Conservation (phyloP, 768 basidiomycete genomes). For the Pleurotus salmoneostramineus region DNA sequence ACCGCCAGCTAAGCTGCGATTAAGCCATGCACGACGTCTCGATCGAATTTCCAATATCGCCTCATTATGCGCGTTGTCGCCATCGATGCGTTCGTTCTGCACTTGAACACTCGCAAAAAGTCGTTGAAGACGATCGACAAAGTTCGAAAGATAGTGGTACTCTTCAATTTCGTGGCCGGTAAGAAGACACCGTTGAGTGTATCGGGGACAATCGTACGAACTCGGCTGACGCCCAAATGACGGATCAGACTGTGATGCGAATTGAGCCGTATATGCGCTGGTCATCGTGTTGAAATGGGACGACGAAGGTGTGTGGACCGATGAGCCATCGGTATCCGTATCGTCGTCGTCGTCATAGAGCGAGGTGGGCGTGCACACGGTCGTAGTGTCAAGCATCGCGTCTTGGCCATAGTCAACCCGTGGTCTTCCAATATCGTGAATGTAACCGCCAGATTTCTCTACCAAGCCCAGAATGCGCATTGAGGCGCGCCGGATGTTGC, state of each 20-base stretch:
- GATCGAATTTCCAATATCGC: slow-evolving; percentile 53
- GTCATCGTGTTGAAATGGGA: slow-evolving; percentile 20
- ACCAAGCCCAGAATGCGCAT: slow-evolving; percentile 38
- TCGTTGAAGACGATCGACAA: slow-evolving; percentile 33
- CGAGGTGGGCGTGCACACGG: slow-evolving; percentile 25
- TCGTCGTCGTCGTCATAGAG: slow-evolving; percentile 38
- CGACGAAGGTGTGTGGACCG: slow-evolving; percentile 42
- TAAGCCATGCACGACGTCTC: slow-evolving; percentile 65
- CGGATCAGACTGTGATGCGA: slow-evolving; percentile 6
- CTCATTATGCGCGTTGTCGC: slow-evolving; percentile 34
- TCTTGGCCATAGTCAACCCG: slow-evolving; percentile 9
- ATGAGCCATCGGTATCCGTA: slow-evolving; percentile 46
- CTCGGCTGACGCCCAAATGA: slow-evolving; percentile 11
- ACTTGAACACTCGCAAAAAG: slow-evolving; percentile 37
- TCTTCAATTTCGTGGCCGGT: slow-evolving; percentile 27
- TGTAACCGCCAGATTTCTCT: slow-evolving; percentile 24
- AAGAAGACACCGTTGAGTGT: slow-evolving; percentile 22
- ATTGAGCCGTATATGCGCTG: slow-evolving; percentile 2
- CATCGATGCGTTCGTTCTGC: slow-evolving; percentile 34
- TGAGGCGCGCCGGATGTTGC: slow-evolving; percentile 44
- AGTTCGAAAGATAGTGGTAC: slow-evolving; percentile 26
- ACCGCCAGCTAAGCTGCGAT: slow-evolving; percentile 36
- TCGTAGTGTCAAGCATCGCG: slow-evolving; percentile 15
- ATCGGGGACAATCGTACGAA: slow-evolving; percentile 15
- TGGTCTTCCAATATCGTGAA: slow-evolving; percentile 7